Conservation (phyloP, 2,329 filamentous ascomycete species). For the Aspergillus sp. region DNA sequence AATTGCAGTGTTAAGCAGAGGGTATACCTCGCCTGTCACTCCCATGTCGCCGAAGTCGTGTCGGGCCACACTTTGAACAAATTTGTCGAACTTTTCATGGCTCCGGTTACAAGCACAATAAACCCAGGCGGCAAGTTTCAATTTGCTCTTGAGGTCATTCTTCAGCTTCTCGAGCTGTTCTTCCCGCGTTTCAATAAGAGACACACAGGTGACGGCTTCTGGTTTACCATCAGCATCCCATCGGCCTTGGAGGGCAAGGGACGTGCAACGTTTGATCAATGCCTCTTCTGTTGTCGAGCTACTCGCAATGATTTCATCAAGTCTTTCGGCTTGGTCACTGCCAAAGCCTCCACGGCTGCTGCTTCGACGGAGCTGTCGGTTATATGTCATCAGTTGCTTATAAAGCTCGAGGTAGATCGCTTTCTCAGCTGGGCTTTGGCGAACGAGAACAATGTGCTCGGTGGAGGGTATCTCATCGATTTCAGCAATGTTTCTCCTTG, state of each 20-base stretch:
- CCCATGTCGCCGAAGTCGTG: slow-evolving; percentile 30
- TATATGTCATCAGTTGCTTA: slow-evolving; percentile 52
- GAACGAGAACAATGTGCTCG: slow-evolving; percentile 46
- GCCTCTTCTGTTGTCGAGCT: slow-evolving; percentile 53
- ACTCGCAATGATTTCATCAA: slow-evolving; percentile 49
- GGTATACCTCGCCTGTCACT: slow-evolving; percentile 23
- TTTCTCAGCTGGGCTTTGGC: slow-evolving; percentile 49
- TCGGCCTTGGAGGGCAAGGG: slow-evolving; percentile 31
- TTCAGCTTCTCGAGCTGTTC: slow-evolving; percentile 24
- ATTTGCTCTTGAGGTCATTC: slow-evolving; percentile 21
- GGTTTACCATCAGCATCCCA: slow-evolving; percentile 27
- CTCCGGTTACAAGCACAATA: slow-evolving; percentile 22
- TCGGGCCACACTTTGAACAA: slow-evolving; percentile 26
- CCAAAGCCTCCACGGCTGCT: slow-evolving; percentile 23
- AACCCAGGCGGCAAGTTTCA: slow-evolving; percentile 33
- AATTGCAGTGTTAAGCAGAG: slow-evolving; percentile 22
- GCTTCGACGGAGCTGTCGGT: slow-evolving; percentile 43
- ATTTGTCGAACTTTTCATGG: slow-evolving; percentile 27
- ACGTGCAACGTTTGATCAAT: slow-evolving; percentile 49
- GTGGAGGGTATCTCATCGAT: slow-evolving; percentile 46
- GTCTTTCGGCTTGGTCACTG: slow-evolving; percentile 34
- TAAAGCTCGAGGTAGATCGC: slow-evolving; percentile 57
- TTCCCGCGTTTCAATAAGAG: slow-evolving; percentile 28
- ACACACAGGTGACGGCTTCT: slow-evolving; percentile 30
- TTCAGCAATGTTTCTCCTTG: slow-evolving; percentile 48